A percentile compares a stretch with the other conserved stretches of the same genome.
Conservation (phyloP, 139 green algal genomes). For the Raphidocelis subcapitata region DNA sequence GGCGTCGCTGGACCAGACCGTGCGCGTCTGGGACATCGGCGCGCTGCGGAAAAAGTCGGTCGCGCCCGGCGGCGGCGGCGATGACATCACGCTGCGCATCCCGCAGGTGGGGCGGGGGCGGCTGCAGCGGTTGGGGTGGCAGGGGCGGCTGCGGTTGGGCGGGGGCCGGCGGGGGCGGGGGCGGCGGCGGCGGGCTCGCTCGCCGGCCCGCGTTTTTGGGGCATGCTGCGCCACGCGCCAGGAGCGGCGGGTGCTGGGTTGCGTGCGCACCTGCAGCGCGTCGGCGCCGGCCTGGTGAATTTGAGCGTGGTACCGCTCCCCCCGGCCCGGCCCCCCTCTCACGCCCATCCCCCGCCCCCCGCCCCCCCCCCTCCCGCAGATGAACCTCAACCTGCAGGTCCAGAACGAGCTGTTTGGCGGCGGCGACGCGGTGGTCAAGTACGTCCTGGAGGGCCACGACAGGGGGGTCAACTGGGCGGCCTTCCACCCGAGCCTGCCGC, state of each 20-base stretch:
- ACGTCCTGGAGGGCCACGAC: constrained; percentile 99
- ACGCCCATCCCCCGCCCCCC: too few relatives aligned
- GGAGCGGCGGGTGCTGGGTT: too few relatives aligned
- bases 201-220: too few relatives aligned
- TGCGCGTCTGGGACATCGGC: constrained; percentile 98
- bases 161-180: too few relatives aligned
- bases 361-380: background rate
- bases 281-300: too few relatives aligned
- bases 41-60: constrained; percentile 96
- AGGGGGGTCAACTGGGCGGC: constrained; percentile 98
- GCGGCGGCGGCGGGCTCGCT: too few relatives aligned
- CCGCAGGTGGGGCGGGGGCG: constrained; percentile 54
- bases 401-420: constrained; percentile 97
- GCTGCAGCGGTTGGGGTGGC: too few relatives aligned
- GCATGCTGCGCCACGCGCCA: too few relatives aligned
- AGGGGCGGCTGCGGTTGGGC: too few relatives aligned
- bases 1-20: constrained; percentile 94
- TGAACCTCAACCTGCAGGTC: constrained; percentile 66
- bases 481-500: constrained; percentile 97
- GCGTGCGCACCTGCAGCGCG: too few relatives aligned
- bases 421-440: constrained; percentile 98
- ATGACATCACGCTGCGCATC: constrained; percentile 79
- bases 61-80: constrained; percentile 59
- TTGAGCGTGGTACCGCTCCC: too few relatives aligned
- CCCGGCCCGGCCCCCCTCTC: too few relatives aligned